Percentiles rank a stretch among this genome's conserved stretches.
Conservation (phyloP, 1,284 basidiomycete species). For the Puccinia novopanici region DNA sequence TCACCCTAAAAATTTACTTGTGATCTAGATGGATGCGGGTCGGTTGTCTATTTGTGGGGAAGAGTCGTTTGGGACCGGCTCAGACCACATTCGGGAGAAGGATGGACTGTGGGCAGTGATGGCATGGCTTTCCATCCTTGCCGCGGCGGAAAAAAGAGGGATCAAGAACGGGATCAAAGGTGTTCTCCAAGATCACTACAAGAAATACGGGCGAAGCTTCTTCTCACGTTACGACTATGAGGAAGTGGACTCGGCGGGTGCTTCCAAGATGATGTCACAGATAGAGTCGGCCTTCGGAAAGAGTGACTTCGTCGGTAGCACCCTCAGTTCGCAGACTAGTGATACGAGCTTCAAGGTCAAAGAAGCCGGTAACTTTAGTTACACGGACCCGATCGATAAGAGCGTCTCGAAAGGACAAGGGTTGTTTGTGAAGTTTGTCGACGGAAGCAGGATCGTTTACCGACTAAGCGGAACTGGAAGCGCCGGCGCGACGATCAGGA, state of each 20-base stretch:
- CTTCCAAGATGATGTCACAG: conserved; percentile 78
- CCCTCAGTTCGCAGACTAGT: conserved; percentile 70
- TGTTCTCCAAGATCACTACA: conserved; percentile 81
- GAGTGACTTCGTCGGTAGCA: conserved; percentile 69
- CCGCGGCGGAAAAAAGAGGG: conserved; percentile 80
- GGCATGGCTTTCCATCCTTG: conserved; percentile 98
- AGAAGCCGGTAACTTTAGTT: conserved; percentile 82
- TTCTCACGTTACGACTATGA: conserved; percentile 83
- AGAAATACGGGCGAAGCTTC: conserved; percentile 92
- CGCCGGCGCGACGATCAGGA: conserved; percentile 77
- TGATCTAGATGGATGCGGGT: conserved; percentile 81
- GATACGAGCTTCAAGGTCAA: conserved; percentile 75
- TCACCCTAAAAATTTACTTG: too few relatives aligned
- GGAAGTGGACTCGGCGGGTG: conserved; percentile 88
- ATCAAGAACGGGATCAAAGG: conserved; percentile 82
- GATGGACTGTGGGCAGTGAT: conserved; percentile 97
- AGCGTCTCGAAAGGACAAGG: conserved; percentile 94
- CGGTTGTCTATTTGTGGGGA: conserved; percentile 96
- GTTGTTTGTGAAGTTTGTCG: conserved; percentile 83
- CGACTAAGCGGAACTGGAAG: conserved; percentile 92
- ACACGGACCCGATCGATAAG: conserved; percentile 95
- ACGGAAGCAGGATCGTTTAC: conserved; percentile 93
- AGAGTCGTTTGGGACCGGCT: conserved; percentile 98
- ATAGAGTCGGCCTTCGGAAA: conserved; percentile 73
- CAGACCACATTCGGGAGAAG: conserved; percentile 99